These are phyloP conservation scores for Prunus mume DNA, from an alignment of 306 rosid species.

Conservation along the genomic window DNA sequence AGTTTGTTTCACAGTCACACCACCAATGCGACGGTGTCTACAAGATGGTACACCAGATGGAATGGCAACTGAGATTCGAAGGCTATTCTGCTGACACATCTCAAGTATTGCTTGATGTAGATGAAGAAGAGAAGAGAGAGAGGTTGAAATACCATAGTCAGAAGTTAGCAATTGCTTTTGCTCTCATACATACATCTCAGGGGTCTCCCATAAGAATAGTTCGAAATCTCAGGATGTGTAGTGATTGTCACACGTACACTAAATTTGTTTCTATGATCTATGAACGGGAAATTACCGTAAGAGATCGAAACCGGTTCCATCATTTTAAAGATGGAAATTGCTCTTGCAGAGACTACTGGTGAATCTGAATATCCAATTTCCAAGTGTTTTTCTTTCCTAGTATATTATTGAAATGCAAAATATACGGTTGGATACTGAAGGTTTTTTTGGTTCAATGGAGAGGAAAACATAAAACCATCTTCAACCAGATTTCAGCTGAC, in stretches of 20 bases:
- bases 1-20: slow-evolving; percentile 71
- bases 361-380: neutral
- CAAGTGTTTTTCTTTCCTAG: neutral
- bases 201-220: slow-evolving; percentile 64
- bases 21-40: slow-evolving; percentile 37
- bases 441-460: too few species aligned
- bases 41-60: slow-evolving; percentile 90
- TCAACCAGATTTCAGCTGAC: too few species aligned
- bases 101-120: slow-evolving; percentile 64
- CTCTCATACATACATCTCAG: slow-evolving; percentile 59
- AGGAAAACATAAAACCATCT: too few species aligned
- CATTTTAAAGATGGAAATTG: slow-evolving; percentile 85
- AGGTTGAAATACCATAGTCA: slow-evolving; percentile 76
- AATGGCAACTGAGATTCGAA: slow-evolving; percentile 91
- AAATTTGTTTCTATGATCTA: slow-evolving; percentile 64
- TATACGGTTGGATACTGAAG: neutral
- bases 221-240: slow-evolving; percentile 78
- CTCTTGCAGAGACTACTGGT: slow-evolving; percentile 80
- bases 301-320: slow-evolving; percentile 71
- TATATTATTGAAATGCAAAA: neutral
- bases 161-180: slow-evolving; percentile 82
- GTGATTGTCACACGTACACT: slow-evolving; percentile 75
- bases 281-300: slow-evolving; percentile 60
- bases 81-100: slow-evolving; percentile 72
- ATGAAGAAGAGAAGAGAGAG: slow-evolving; percentile 79